Percentiles rank a stretch among this genome's conserved stretches.
These are phyloP conservation scores for Aspergillus glaucus DNA, from an alignment of 2,329 filamentous ascomycete species.

Conservation along the genomic window DNA sequence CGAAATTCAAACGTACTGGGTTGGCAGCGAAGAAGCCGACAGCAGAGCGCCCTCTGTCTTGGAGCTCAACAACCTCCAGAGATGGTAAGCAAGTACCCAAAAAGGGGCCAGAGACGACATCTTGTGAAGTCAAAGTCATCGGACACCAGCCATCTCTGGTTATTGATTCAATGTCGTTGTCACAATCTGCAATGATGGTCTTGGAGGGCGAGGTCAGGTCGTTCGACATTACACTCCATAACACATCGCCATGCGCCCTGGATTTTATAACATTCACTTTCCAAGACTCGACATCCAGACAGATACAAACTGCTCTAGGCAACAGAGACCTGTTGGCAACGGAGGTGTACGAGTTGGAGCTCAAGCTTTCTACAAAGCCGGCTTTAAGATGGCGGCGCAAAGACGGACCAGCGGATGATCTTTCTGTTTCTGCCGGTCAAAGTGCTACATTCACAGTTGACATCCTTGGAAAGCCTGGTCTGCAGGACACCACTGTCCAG, in stretches of 20 bases:
- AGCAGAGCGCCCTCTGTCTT: constrained; percentile 42
- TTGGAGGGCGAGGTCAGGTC: constrained; percentile 77
- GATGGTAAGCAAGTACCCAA: constrained; percentile 27
- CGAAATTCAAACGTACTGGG: constrained; percentile 72
- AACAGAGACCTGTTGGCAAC: constrained; percentile 71
- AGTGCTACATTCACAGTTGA: constrained; percentile 73
- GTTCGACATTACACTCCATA: constrained; percentile 75
- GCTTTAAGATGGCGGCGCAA: constrained; percentile 54
- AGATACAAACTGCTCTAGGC: constrained; percentile 66
- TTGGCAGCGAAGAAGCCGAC: constrained; percentile 51
- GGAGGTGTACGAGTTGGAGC: constrained; percentile 80
- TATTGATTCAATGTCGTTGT: constrained; percentile 68
- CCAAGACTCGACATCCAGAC: constrained; percentile 75
- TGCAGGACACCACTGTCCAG: constrained; percentile 72
- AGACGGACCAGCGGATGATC: constrained; percentile 41
- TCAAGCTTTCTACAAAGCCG: constrained; percentile 68
- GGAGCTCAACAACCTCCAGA: constrained; percentile 36
- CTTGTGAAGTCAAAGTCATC: constrained; percentile 64
- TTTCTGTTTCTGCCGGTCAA: constrained; percentile 60
- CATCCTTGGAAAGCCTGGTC: constrained; percentile 76
- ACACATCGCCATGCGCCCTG: constrained; percentile 67
- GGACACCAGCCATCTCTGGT: constrained; percentile 69
- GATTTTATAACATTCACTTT: constrained; percentile 85
- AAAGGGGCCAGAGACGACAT: constrained; percentile 29
- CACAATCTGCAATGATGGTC: constrained; percentile 84